Evolutionary conservation across 352 stramenopile genomes (phyloP).

Genomic region (Globisporangium acanthophoron): DNA sequence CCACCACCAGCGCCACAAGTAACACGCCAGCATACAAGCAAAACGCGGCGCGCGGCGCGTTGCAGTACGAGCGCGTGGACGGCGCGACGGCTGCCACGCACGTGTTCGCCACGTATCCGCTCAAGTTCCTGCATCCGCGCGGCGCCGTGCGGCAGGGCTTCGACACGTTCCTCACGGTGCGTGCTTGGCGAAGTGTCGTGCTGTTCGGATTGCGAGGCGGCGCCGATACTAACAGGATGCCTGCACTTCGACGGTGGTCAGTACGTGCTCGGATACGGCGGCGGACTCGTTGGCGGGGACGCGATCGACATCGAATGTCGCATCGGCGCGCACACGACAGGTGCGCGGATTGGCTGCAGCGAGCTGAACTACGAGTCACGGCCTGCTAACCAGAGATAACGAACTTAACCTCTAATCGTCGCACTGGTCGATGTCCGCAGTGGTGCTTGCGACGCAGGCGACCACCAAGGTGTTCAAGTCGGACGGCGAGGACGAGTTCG

Average conservation of each 20-base stretch:
- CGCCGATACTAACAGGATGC: not conserved
- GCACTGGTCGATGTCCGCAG: conserved; percentile 17
- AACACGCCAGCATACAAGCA: not conserved
- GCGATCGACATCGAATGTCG: conserved; percentile 55
- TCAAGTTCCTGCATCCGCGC: conserved; percentile 84
- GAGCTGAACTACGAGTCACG: not conserved
- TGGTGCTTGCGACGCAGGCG: conserved; percentile 72
- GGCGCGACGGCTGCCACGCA: conserved; percentile 56
- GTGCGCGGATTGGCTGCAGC: conserved; percentile 18
- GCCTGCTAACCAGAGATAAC: not conserved
- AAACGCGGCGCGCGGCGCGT: conserved; percentile 28
- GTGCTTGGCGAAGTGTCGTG: conserved; percentile 7
- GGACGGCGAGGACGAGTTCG: conserved; percentile 30
- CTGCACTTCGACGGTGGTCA: conserved; percentile 8
- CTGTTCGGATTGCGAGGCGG: not conserved
- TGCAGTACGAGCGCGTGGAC: conserved; percentile 70
- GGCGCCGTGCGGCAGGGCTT: conserved; percentile 50
- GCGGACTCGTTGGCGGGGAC: conserved; percentile 76
- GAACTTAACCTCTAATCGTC: not conserved
- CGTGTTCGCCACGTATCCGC: conserved; percentile 78
- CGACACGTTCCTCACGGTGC: conserved; percentile 72
- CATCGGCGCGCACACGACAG: conserved; percentile 34
- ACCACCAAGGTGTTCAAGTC: conserved; percentile 88
- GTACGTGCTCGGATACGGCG: conserved; percentile 84
- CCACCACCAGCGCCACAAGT: not conserved